Percentiles rank a stretch among this genome's conserved stretches.
These are phyloP conservation scores for Mucuna pruriens DNA, from an alignment of 306 rosid genomes.

Conservation along the genomic window DNA sequence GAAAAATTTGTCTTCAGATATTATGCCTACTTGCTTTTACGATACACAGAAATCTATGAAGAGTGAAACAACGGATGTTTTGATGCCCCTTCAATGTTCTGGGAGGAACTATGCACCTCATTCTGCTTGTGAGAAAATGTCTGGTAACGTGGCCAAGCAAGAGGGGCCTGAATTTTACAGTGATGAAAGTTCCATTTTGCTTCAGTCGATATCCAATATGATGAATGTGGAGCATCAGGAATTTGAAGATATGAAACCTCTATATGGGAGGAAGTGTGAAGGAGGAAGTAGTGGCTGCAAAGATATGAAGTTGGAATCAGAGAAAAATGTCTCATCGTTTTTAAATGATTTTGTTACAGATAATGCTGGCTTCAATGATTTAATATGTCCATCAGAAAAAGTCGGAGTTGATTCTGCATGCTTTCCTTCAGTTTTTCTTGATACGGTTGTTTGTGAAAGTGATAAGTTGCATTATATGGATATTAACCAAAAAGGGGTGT, in stretches of 20 bases:
- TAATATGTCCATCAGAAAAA: slow-evolving; percentile 48
- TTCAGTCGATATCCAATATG: slow-evolving; percentile 53
- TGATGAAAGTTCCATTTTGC: slow-evolving; percentile 50
- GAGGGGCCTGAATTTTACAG: slow-evolving; percentile 56
- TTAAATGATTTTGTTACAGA: slow-evolving; percentile 40
- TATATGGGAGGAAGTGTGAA: slow-evolving; percentile 48
- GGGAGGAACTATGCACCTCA: slow-evolving; percentile 54
- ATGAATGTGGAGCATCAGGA: slow-evolving; percentile 53
- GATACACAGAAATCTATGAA: slow-evolving; percentile 51
- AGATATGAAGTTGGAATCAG: slow-evolving; percentile 45
- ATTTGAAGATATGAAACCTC: slow-evolving; percentile 47
- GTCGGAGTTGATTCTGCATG: slow-evolving; percentile 49
- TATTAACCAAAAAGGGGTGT: slow-evolving; percentile 46
- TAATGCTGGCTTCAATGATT: slow-evolving; percentile 34
- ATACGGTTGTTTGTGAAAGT: slow-evolving; percentile 55
- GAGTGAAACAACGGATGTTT: slow-evolving; percentile 51
- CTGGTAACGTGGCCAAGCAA: slow-evolving; percentile 59
- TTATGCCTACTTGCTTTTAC: slow-evolving; percentile 46
- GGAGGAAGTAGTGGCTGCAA: slow-evolving; percentile 63
- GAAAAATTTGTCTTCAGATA: slow-evolving; percentile 53
- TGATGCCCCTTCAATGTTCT: slow-evolving; percentile 51
- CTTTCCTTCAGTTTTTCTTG: slow-evolving; percentile 55
- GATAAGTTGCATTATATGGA: slow-evolving; percentile 41
- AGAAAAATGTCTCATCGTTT: slow-evolving; percentile 38
- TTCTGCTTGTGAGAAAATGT: slow-evolving; percentile 51